Evolutionary conservation across 2,329 filamentous ascomycete species (phyloP).

Genomic region (Colletotrichum sp.): DNA sequence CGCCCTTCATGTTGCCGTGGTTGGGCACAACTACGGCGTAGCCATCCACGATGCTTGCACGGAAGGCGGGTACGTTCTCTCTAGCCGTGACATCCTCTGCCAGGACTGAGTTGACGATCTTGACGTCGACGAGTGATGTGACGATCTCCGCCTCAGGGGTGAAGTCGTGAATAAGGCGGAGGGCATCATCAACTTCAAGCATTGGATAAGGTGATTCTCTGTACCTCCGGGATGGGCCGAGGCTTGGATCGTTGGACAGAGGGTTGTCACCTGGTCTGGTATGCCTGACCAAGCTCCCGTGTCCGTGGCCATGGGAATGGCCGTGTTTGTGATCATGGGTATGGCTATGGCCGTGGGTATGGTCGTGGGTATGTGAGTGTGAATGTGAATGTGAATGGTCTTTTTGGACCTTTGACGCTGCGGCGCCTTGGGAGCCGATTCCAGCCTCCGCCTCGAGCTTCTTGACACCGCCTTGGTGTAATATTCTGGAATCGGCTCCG

Average conservation of each 20-base stretch:
- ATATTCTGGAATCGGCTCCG: slow-evolving; percentile 76
- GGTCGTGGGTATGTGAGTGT: slow-evolving; percentile 55
- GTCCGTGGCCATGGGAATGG: slow-evolving; percentile 63
- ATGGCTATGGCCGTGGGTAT: slow-evolving; percentile 58
- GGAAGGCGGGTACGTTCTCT: slow-evolving; percentile 89
- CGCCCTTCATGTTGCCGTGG: slow-evolving; percentile 70
- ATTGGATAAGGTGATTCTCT: slow-evolving; percentile 91
- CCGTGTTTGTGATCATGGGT: slow-evolving; percentile 54
- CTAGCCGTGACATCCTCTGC: slow-evolving; percentile 80
- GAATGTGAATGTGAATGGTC: slow-evolving; percentile 54
- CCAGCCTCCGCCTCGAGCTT: slow-evolving; percentile 86
- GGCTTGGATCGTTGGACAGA: slow-evolving; percentile 63
- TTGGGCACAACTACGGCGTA: slow-evolving; percentile 80
- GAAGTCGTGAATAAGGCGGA: slow-evolving; percentile 72
- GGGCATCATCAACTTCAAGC: slow-evolving; percentile 82
- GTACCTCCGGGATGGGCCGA: slow-evolving; percentile 72
- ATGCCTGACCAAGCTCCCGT: slow-evolving; percentile 73
- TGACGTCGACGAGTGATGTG: slow-evolving; percentile 63
- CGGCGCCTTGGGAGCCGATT: slow-evolving; percentile 37
- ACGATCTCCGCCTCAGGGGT: slow-evolving; percentile 67
- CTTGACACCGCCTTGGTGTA: slow-evolving; percentile 82
- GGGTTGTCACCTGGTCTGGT: slow-evolving; percentile 65
- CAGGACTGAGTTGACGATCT: slow-evolving; percentile 77
- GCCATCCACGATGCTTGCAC: slow-evolving; percentile 95
- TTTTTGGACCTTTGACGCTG: slow-evolving; percentile 42